Conservation (phyloP, 192 early-diverging fungal species). For the Backusella macrospora region DNA sequence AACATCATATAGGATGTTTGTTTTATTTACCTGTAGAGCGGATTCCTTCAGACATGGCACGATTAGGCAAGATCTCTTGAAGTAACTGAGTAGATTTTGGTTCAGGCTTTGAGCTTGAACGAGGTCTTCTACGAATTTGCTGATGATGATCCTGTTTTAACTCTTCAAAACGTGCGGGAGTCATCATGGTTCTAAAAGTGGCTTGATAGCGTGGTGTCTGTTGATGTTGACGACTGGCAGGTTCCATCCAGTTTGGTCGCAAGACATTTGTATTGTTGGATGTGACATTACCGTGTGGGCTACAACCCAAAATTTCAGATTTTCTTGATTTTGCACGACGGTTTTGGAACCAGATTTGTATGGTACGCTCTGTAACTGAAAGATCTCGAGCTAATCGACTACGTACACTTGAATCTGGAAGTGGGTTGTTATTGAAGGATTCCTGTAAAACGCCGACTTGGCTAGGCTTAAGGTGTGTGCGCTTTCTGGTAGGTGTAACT, state of each 20-base stretch:
- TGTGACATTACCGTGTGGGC: neutral
- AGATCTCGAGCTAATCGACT: slow-evolving; percentile 63
- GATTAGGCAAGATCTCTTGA: neutral
- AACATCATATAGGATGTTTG: neutral
- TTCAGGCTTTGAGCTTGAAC: slow-evolving; percentile 27
- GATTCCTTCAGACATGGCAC: slow-evolving; percentile 24
- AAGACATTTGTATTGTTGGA: neutral
- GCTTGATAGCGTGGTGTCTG: slow-evolving; percentile 26
- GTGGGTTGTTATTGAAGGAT: slow-evolving; percentile 67
- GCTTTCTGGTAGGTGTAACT: slow-evolving; percentile 38
- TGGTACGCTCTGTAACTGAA: slow-evolving; percentile 67
- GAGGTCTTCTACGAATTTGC: slow-evolving; percentile 22
- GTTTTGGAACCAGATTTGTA: slow-evolving; percentile 90
- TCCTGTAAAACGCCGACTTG: slow-evolving; percentile 65
- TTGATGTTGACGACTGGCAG: neutral
- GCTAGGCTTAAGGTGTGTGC: slow-evolving; percentile 63
- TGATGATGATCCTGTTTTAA: slow-evolving; percentile 32
- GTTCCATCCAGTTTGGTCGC: neutral
- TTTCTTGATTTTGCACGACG: slow-evolving; percentile 75
- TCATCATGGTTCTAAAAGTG: slow-evolving; percentile 35
- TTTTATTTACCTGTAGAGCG: neutral
- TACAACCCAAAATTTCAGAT: slow-evolving; percentile 33
- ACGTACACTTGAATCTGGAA: slow-evolving; percentile 65
- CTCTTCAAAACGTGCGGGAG: slow-evolving; percentile 50
- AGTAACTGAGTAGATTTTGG: slow-evolving; percentile 2